Evolutionary conservation across 805 yeast species (phyloP).

Genomic region (Nakazawaea ambrosiae): DNA sequence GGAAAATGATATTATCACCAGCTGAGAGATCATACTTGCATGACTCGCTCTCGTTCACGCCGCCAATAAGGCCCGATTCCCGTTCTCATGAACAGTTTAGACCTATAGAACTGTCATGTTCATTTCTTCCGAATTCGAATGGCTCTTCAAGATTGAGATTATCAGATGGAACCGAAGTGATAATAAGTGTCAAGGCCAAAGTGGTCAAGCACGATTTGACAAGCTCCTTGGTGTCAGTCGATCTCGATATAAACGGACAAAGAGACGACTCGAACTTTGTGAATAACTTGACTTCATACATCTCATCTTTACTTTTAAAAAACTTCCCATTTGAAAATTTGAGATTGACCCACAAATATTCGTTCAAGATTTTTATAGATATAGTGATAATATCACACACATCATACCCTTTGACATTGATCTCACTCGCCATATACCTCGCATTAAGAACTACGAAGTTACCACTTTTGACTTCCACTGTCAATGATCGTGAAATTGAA

Average conservation of each 20-base stretch:
- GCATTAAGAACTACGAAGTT: constrained; percentile 75
- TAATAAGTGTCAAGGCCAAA: constrained; percentile 83
- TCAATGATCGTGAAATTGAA: constrained; percentile 62
- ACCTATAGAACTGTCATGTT: constrained; percentile 77
- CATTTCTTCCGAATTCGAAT: constrained; percentile 79
- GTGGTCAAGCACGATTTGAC: constrained; percentile 38
- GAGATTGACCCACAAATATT: constrained; percentile 63
- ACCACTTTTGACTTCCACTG: constrained; percentile 65
- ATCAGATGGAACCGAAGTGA: constrained; percentile 89
- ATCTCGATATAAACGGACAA: constrained; percentile 72
- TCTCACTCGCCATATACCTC: constrained; percentile 73
- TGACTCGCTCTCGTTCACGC: constrained; percentile 55
- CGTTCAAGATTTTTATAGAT: constrained; percentile 74
- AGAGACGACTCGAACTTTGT: constrained; percentile 75
- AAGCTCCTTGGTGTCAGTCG: constrained; percentile 50
- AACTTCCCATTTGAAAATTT: constrained; percentile 48
- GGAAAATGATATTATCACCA: constrained; percentile 57
- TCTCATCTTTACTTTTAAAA: constrained; percentile 45
- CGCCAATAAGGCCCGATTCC: constrained; percentile 82
- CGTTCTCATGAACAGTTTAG: constrained; percentile 69
- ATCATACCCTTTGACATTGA: constrained; percentile 74
- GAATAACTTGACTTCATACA: constrained; percentile 51
- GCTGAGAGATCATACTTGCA: constrained; percentile 72
- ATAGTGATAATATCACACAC: constrained; percentile 70
- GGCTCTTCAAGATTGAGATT: constrained; percentile 87